Evolutionary conservation across 2,329 filamentous ascomycete genomes (phyloP).

Genomic region (Colletotrichum sp.): DNA sequence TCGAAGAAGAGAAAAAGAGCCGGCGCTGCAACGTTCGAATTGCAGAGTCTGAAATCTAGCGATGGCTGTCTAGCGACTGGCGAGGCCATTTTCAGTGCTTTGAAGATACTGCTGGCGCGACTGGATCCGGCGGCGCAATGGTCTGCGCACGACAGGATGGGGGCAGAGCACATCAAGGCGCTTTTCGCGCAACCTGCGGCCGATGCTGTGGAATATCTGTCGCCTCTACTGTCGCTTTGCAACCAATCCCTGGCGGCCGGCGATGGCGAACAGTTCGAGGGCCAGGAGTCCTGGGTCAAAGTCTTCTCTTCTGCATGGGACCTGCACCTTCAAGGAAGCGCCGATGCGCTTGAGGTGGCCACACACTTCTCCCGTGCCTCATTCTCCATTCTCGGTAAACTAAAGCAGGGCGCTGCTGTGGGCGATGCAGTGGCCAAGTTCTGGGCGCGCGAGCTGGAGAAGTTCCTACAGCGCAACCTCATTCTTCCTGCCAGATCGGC

Average conservation of each 20-base stretch:
- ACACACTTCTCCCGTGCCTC: constrained; percentile 46
- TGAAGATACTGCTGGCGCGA: constrained; percentile 52
- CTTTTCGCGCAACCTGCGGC: constrained; percentile 56
- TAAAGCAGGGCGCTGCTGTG: constrained; percentile 35
- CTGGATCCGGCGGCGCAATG: constrained; percentile 39
- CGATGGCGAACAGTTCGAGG: constrained; percentile 36
- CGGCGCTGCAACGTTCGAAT: constrained; percentile 38
- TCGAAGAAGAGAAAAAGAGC: constrained; percentile 54
- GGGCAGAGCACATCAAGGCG: constrained; percentile 63
- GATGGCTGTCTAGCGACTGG: constrained; percentile 51
- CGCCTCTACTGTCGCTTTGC: constrained; percentile 52
- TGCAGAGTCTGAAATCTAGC: constrained; percentile 43
- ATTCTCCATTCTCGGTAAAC: constrained; percentile 44
- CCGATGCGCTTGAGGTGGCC: constrained; percentile 55
- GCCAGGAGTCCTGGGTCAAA: constrained; percentile 52
- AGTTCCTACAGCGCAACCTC: constrained; percentile 55
- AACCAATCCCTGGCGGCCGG: constrained; percentile 38
- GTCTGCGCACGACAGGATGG: constrained; percentile 52
- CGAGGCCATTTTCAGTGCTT: constrained; percentile 51
- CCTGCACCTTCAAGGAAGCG: constrained; percentile 54
- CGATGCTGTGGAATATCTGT: constrained; percentile 51
- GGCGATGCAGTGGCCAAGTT: constrained; percentile 30
- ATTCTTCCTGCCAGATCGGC: constrained; percentile 55
- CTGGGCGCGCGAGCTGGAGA: constrained; percentile 54
- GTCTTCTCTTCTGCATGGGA: constrained; percentile 56